Evolutionary conservation across 2,329 filamentous ascomycete genomes (phyloP), one percentile per base, ranked within the genome.

Genomic region (Teratosphaeria epicoccoides): DNA sequence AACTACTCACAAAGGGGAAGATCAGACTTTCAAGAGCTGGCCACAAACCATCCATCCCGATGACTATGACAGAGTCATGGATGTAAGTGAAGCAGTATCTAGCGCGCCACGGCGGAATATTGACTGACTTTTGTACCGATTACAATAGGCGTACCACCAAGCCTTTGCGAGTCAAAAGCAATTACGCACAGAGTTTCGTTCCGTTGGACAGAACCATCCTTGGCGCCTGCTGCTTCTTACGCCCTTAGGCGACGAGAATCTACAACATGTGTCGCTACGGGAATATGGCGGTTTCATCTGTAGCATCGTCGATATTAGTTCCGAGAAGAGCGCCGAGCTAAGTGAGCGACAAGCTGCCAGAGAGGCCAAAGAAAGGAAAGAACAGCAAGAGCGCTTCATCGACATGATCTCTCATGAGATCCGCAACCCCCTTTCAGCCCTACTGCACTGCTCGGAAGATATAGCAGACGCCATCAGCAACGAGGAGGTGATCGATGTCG

Each of bases 31-130:
- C 51, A 71, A 65, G 11, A 66, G 69, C 4, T 74, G 72, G 72
- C 72, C 72, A 0, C 68, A 73, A 49, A 72, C 68, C 40, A 74
- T 74, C 25, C 68, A 74, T 54, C 64, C 67, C 0, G 63, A 68
- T 9, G 72, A 74, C 49, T 72, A 73, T 46, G 70, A 72, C 3
- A 59, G 68, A 9, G 72, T 74, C 24, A 73, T 74, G 70, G 48
- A 53, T 1, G 33, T 28, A 28, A 28, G 26, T 12, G 12, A 28
- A 28, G 26, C 26, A 12, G 6, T 28, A 28, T 10, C 12, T 28
- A 7, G 12, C 12, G 9, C 26, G 9, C 9, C 12, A 12, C 12
- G 9, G 26, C 6, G 6, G 26, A 28, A 28, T 12, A 28, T 28
- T 28, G 26, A 28, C 26, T 28, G 26, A 28, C 26, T 7, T n/a